A percentile compares a stretch with the other conserved stretches of the same genome.
phyloP scores from a whole-genome alignment of 805 yeast species.

The Metschnikowia henanensis region DNA sequence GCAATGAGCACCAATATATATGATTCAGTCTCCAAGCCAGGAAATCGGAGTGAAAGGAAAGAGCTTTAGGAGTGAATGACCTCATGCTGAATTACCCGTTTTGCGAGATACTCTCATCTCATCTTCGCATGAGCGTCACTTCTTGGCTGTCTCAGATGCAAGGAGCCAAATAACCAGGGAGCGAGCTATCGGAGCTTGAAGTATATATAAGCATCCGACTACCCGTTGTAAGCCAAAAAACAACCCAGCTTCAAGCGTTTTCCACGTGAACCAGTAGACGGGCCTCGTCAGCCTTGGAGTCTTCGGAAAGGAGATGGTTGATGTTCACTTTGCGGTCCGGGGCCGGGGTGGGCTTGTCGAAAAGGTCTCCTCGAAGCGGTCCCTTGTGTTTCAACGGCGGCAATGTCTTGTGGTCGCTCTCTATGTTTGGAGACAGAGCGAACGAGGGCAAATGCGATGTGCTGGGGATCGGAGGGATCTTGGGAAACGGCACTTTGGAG shows the following conservation, averaged over 20 bases:
- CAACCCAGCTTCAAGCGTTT: conserved; percentile 1
- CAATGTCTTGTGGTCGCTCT: not conserved
- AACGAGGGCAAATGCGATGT: not conserved
- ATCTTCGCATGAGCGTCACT: too few relatives aligned
- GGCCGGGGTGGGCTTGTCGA: not conserved
- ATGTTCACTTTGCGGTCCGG: conserved; percentile 4
- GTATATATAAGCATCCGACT: too few relatives aligned
- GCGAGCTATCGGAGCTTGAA: too few relatives aligned
- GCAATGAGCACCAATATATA: too few relatives aligned
- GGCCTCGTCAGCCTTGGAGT: conserved; percentile 1
- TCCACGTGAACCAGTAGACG: conserved; percentile 1
- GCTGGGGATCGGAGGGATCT: conserved; percentile 1
- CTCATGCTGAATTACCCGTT: too few relatives aligned
- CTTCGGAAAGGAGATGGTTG: conserved; percentile 6
- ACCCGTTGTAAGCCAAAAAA: too few relatives aligned
- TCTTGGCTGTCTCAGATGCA: too few relatives aligned
- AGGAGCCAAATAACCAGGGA: too few relatives aligned
- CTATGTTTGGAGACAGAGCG: not conserved
- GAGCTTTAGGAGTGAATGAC: too few relatives aligned
- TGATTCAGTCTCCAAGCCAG: too few relatives aligned
- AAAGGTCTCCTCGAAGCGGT: not conserved
- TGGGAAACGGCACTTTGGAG: not conserved
- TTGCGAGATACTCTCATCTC: too few relatives aligned
- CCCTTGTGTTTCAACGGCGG: not conserved
- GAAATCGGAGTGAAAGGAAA: too few relatives aligned